Percentiles rank a stretch among this genome's conserved stretches.
Conservation (phyloP, 1,139 yeast species). For the Taphrina communis region DNA sequence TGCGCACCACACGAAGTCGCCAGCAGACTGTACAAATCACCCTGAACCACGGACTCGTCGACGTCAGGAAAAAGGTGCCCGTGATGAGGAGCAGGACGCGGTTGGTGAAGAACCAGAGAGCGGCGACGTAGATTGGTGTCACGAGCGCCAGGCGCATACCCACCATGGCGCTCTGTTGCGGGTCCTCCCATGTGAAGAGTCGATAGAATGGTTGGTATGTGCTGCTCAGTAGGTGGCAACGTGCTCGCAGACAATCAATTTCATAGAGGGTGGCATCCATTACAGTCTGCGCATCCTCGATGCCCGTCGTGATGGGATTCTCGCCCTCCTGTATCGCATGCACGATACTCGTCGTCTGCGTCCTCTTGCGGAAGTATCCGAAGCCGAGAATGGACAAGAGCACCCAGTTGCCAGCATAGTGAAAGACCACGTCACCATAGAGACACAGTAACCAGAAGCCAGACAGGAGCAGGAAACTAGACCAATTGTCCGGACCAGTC, state of each 20-base stretch:
- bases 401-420: constrained; percentile 34
- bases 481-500: constrained; percentile 38
- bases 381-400: constrained; percentile 13
- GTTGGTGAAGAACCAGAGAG: constrained; percentile 28
- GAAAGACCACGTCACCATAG: constrained; percentile 36
- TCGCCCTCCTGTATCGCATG: constrained; percentile 32
- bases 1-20: constrained; percentile 38
- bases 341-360: constrained; percentile 28
- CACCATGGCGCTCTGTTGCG: constrained; percentile 25
- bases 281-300: constrained; percentile 29
- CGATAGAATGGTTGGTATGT: constrained; percentile 17
- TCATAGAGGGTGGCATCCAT: constrained; percentile 35
- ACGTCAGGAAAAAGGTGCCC: constrained; percentile 37
- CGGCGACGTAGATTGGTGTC: constrained; percentile 27
- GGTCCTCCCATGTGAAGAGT: constrained; percentile 28
- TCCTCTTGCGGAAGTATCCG: constrained; percentile 35
- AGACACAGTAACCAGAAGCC: constrained; percentile 30
- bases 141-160: constrained; percentile 31
- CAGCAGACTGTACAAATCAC: constrained; percentile 39
- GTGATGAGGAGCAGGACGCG: constrained; percentile 24
- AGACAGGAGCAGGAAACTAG: constrained; percentile 33
- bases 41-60: constrained; percentile 40
- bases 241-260: constrained; percentile 36
- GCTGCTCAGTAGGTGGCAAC: constrained; percentile 29
- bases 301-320: constrained; percentile 20